Base-by-base conservation (phyloP, 176 grass and related monocot genomes). In the Triticum dicoccoides region DNA sequence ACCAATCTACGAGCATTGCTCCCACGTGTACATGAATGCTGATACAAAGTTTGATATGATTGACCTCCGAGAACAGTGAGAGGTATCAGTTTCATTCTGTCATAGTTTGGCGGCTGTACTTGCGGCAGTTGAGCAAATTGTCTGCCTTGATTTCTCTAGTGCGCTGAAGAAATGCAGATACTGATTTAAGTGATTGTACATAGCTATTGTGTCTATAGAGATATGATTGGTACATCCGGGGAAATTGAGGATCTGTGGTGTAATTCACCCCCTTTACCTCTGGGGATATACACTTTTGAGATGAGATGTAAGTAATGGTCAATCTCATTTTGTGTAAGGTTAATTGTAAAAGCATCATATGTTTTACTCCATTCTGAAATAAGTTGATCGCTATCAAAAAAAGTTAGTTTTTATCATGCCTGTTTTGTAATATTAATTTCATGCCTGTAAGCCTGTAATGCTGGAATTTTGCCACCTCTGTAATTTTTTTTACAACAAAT, bases 1-100 rank as follows among this genome's bases (percentile, higher is more conserved):
- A 11, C 97, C 94, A 11, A 93, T 99, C 61, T 99, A 99, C 8
- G 83, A 99, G 78, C 92, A 94, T 84, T 93, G 89, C 76, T 99
- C 97, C 35, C 97, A 99, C 76, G 97, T 99, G 80, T 99, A 90
- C 84, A 93, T 99, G 97, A 92, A 97, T 33, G 39, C 87, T 2
- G 90, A 95, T 68, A 51, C 94, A 76, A 91, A 99, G 79, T 93
- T 94, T 76, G 94, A 97, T 45, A 86, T 94, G 37, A 89, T 97
- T 67, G 97, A 99, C 69, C 97, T 97, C 52, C 94, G 97, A 37
- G 80, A 89, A 66, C 37, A 47, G 65, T 96, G 81, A 99, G 10
- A 38, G 49, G 65, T 34, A 63, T 73, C 41, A 67, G 59, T 42
- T 73, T 73, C 8, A 45, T 80, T 69, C 8, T 29, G 8, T 27